Conservation (phyloP, 805 yeast genomes). For the Kodamaea kaohsiungensis region DNA sequence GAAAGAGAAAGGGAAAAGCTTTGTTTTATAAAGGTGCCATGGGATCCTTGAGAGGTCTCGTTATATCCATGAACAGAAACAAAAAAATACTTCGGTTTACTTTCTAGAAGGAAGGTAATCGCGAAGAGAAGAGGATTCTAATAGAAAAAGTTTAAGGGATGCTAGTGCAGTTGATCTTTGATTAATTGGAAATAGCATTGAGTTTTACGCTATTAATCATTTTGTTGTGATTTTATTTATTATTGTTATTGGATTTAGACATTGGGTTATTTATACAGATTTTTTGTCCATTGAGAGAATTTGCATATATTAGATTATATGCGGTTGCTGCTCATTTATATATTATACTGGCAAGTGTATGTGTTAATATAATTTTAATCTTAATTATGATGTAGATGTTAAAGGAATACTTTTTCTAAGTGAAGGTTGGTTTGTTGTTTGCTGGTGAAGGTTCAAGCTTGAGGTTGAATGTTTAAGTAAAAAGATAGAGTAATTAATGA, state of each 20-base stretch:
- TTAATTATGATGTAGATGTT: background rate
- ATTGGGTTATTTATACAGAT: slow-evolving; percentile 37
- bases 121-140: slow-evolving; percentile 7
- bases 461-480: no score
- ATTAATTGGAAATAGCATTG: background rate
- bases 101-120: slow-evolving; percentile 12
- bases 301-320: slow-evolving; percentile 9
- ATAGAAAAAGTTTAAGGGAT: slow-evolving; percentile 5
- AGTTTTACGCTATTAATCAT: slow-evolving; percentile 7
- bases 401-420: no score
- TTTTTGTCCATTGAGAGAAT: slow-evolving; percentile 9
- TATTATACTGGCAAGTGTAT: slow-evolving; percentile 22
- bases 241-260: slow-evolving; percentile 40
- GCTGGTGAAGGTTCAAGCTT: no score
- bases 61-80: background rate
- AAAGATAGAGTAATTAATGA: no score
- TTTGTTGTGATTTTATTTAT: slow-evolving; percentile 18
- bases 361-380: slow-evolving; percentile 15
- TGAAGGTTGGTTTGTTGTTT: no score
- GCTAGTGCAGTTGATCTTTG: background rate
- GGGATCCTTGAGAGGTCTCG: background rate
- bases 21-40: background rate
- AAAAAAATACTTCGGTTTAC: slow-evolving; percentile 8
- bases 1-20: slow-evolving; percentile 10
- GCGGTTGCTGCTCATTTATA: slow-evolving; percentile 8